Evolutionary conservation across 2,329 filamentous ascomycete genomes (phyloP), one percentile per base, ranked within the genome.

Genomic region (Sporothrix schenckii): DNA sequence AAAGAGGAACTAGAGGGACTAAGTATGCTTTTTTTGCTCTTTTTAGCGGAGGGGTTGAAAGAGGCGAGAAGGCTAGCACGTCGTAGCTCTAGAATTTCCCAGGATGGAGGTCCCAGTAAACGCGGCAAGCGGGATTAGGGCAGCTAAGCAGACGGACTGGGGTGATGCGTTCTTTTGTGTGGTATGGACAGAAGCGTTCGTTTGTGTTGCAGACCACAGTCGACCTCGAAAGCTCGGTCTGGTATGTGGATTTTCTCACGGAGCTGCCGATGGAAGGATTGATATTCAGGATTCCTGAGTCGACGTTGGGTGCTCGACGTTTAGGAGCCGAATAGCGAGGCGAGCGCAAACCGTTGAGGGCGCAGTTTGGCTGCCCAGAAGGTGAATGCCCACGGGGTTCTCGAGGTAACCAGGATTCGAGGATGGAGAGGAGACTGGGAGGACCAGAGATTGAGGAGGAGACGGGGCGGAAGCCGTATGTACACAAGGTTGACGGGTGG

Each of bases 51-150:
- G 66, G 53, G 66, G 41, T 52, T 61, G 54, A 52, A 52, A 27
- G 66, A 47, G 66, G 16, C 21, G 34, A 50, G 50, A 24, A 58
- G 41, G 58, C 66, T 68, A 68, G 66, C 47, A 24, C 53, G 30
- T 21, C 5, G 66, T 56, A 68, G 66, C 66, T 68, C 66, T 58
- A 68, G 49, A 67, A 34, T 67, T 30, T 53, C 30, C 49, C 27
- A 66, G 49, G 49, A 50, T 52, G 16, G 47, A 66, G 63, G 63
- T 53, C 58, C 47, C 41, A 54, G 50, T 39, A 24, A 54, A 54
- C 30, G 65, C 63, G 63, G 63, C 63, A 54, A 56, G 34, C n/a
- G 50, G 65, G 34, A 53, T 54, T 50, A 44, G 65, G 63, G 30
- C 34, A 54, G 16, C n/a, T 34, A n/a, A 67, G 50, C 63, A 53